Evolutionary conservation across 306 rosid species (phyloP), one percentile per base, ranked within the genome.

Genomic region (Gastrolobium bilobum): DNA sequence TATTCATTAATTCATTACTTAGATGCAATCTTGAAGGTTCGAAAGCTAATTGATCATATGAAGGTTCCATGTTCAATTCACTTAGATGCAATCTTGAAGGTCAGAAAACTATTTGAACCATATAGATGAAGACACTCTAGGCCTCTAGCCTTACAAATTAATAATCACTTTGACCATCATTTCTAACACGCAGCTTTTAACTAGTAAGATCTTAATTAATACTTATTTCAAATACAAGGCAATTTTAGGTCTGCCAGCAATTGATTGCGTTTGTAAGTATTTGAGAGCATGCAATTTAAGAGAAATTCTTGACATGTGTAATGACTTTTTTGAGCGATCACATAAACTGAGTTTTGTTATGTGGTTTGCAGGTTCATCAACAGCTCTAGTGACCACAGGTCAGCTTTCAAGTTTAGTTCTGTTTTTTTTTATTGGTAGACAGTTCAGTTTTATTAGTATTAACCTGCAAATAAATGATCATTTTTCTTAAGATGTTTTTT

Each of bases 371-470:
- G 87, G 75, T 71, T 10, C 40, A 15, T 42, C 59, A 44, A 35
- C 35, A 29, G 44, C 74, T 29, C 64, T 83, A 1, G 43, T 46
- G 4, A 67, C 68, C 8, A 44, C 81, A 48, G 89, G 89, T 86
- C 20, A 65, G 82, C 11, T 76, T 9, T 46, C 6, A n/a, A 40
- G 2, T 11, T 3, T 4, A 11, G 1, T 39, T 40, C 2, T 40
- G 9, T 3, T 54, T 53, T 6, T 3, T 5, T 63, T 2, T n/a
- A n/a, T n/a, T n/a, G n/a, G n/a, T n/a, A n/a, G n/a, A n/a, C n/a
- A n/a, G n/a, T n/a, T n/a, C n/a, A n/a, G n/a, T n/a, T n/a, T n/a
- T n/a, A n/a, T n/a, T n/a, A n/a, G 0, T 43, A 8, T 4, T 48
- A 7, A 43, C 33, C 4, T 57, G 1, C 5, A 3, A 58, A 10